A percentile compares a stretch with the other conserved stretches of the same genome.
phyloP scores from a whole-genome alignment of 148 eudicot species.

The Silene conica region DNA sequence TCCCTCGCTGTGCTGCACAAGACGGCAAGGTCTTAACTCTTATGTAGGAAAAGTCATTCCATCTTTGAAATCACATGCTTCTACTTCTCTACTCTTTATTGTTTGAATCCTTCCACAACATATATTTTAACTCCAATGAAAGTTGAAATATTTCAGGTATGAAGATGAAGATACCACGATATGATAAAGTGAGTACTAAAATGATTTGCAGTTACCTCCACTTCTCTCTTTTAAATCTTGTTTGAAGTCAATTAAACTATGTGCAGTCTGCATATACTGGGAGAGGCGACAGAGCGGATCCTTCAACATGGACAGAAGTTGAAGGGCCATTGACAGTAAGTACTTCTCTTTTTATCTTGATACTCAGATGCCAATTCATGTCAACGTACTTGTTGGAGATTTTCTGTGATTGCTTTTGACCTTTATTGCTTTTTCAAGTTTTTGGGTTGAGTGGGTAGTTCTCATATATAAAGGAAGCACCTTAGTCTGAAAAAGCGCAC shows the following conservation, averaged over 20 bases:
- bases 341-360: conserved; percentile 2
- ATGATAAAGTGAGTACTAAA: conserved; percentile 66
- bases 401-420: too few relatives aligned
- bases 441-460: too few relatives aligned
- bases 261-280: conserved; percentile 92
- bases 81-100: neutral
- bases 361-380: conserved; percentile 3
- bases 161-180: conserved; percentile 93
- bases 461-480: too few relatives aligned
- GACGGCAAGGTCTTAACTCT: neutral
- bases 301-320: conserved; percentile 90
- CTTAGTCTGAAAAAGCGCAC: too few relatives aligned
- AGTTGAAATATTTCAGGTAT: conserved; percentile 43
- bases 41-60: neutral
- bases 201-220: conserved; percentile 17
- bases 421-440: too few relatives aligned
- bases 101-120: conserved; percentile 8
- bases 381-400: neutral
- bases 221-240: conserved; percentile 10
- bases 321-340: conserved; percentile 93
- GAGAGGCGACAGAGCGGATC: conserved; percentile 86
- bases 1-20: neutral
- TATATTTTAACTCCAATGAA: conserved; percentile 6
- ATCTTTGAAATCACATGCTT: conserved; percentile 1
- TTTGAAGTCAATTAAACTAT: conserved; percentile 23